Evolutionary conservation across 75 land plant genomes (phyloP).

Genomic region (Selaginella moellendorffii): DNA sequence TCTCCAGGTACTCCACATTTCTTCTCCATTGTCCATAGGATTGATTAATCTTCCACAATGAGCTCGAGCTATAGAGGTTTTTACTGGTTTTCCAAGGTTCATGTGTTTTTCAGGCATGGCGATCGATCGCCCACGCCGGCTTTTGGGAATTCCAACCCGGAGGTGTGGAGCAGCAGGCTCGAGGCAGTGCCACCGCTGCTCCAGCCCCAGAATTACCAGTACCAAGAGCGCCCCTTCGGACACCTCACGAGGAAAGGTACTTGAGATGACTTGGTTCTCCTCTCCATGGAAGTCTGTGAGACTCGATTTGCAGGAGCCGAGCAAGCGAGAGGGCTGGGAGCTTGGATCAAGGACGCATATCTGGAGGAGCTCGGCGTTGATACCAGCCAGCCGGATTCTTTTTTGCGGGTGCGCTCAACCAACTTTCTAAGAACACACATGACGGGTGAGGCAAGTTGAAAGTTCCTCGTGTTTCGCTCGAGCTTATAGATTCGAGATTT

Average conservation of each 20-base stretch:
- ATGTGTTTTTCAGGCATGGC: constrained; percentile 15
- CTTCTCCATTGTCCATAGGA: no score
- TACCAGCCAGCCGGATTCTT: neutral
- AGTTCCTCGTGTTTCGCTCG: neutral
- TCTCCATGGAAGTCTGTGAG: no score
- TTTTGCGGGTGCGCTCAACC: constrained; percentile 12
- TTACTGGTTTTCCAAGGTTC: no score
- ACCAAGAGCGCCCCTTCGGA: constrained; percentile 12
- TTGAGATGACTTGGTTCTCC: neutral
- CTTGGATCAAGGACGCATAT: constrained; percentile 11
- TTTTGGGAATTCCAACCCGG: constrained; percentile 8
- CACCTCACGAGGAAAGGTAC: constrained; percentile 12
- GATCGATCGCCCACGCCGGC: constrained; percentile 14
- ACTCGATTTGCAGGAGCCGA: constrained; percentile 9
- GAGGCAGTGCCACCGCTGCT: constrained; percentile 10
- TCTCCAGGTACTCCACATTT: no score
- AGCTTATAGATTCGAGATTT: neutral
- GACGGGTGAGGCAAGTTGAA: constrained; percentile 4
- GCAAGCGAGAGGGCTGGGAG: constrained; percentile 11
- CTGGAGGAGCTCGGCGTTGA: neutral
- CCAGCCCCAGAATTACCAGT: neutral
- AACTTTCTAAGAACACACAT: constrained; percentile 15
- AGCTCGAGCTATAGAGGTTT: no score
- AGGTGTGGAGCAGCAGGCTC: constrained; percentile 7
- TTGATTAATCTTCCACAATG: no score